phyloP scores from a whole-genome alignment of 805 yeast genomes.

The Candida ortonii region DNA sequence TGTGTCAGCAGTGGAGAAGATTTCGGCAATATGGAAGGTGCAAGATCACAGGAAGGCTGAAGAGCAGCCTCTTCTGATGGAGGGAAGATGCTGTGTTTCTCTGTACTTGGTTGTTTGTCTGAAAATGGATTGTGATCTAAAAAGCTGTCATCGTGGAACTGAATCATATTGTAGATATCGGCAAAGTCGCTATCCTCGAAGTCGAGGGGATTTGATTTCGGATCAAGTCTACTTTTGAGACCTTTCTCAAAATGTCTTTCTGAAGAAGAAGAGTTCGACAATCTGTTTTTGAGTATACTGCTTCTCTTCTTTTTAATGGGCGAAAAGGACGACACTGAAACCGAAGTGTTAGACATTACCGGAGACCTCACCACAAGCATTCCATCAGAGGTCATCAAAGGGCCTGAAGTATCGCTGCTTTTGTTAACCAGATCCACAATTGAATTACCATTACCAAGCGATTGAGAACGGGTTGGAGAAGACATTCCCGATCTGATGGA shows the following conservation, averaged over 20 bases:
- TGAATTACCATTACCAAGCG: slow-evolving; percentile 23
- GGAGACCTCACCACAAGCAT: slow-evolving; percentile 43
- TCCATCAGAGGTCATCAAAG: slow-evolving; percentile 36
- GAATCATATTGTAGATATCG: slow-evolving; percentile 31
- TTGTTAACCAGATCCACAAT: slow-evolving; percentile 26
- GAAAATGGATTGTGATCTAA: too few relatives aligned
- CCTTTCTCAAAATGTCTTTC: too few relatives aligned
- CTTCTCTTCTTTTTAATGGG: slow-evolving; percentile 5
- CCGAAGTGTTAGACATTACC: slow-evolving; percentile 13
- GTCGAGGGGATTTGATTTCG: slow-evolving; percentile 9
- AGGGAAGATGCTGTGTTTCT: slow-evolving; percentile 4
- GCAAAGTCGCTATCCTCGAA: slow-evolving; percentile 19
- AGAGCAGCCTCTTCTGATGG: slow-evolving; percentile 3
- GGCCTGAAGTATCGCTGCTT: slow-evolving; percentile 14
- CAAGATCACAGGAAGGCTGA: too few relatives aligned
- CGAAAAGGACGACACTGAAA: slow-evolving; percentile 7
- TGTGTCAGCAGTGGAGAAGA: too few relatives aligned
- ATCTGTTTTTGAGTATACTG: slow-evolving; percentile 8
- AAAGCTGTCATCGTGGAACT: slow-evolving; percentile 26
- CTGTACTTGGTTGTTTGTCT: too few relatives aligned
- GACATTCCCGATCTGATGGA: slow-evolving; percentile 46
- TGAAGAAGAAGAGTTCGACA: background rate
- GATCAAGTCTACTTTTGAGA: too few relatives aligned
- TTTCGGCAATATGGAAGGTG: too few relatives aligned
- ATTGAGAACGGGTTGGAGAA: slow-evolving; percentile 14